phyloP scores from a whole-genome alignment of 345 rosid species.

The Aquilaria malaccensis region DNA sequence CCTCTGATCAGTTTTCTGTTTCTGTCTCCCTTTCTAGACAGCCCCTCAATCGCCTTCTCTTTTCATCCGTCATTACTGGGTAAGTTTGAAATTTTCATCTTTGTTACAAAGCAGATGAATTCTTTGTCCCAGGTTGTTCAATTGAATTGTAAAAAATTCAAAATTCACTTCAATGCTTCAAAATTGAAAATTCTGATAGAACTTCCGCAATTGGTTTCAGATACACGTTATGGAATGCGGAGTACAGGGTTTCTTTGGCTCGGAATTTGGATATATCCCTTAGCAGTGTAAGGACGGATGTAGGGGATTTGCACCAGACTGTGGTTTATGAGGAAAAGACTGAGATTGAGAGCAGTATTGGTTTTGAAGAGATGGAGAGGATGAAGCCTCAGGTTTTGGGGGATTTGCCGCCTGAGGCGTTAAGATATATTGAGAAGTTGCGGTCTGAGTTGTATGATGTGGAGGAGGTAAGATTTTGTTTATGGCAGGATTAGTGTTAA shows the following conservation, averaged over 20 bases:
- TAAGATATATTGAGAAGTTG: conserved; percentile 54
- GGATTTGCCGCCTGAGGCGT: conserved; percentile 64
- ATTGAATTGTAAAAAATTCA: background rate
- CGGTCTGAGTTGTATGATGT: conserved; percentile 49
- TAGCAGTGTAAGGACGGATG: conserved; percentile 21
- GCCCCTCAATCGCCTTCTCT: conserved; percentile 63
- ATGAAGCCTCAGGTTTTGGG: conserved; percentile 50
- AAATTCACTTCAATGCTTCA: background rate
- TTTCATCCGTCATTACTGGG: conserved; percentile 87
- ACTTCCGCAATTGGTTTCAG: conserved; percentile 26
- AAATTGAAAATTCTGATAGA: background rate
- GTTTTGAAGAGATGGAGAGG: conserved; percentile 37
- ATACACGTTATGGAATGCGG: conserved; percentile 92
- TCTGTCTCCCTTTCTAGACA: conserved; percentile 46
- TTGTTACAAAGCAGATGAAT: background rate
- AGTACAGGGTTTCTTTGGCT: conserved; percentile 68
- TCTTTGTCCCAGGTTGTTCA: background rate
- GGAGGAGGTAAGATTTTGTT: conserved; percentile 41
- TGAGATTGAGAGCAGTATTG: conserved; percentile 22
- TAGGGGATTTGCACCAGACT: conserved; percentile 12
- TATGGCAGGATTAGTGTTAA: background rate
- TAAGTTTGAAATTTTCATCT: conserved; percentile 14
- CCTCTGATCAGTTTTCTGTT: conserved; percentile 73
- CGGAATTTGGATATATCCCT: conserved; percentile 54
- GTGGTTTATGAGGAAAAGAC: conserved; percentile 24